A percentile compares a stretch with the other conserved stretches of the same genome.
Evolutionary conservation across 2,329 filamentous ascomycete species (phyloP).

Genomic region (Thielaviopsis punctulata): DNA sequence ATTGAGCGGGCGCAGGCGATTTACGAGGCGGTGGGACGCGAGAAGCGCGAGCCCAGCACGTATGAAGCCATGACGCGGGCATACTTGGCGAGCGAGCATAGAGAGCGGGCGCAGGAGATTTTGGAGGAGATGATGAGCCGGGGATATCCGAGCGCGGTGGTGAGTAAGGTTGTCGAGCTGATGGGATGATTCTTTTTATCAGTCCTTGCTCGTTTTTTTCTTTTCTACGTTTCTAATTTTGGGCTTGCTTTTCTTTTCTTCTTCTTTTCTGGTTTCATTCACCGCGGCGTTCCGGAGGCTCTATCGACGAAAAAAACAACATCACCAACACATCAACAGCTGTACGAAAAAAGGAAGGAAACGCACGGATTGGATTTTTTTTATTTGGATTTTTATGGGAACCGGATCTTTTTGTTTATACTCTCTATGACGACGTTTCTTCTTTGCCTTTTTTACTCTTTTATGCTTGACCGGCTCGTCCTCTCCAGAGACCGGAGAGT

Average conservation of each 20-base stretch:
- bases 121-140: slow-evolving; percentile 81
- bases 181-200: slow-evolving; percentile 31
- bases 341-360: slow-evolving; percentile 11
- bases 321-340: too few species aligned
- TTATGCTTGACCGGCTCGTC: too few species aligned
- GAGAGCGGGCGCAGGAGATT: slow-evolving; percentile 55
- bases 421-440: not conserved
- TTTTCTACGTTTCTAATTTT: not conserved
- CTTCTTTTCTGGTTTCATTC: not conserved
- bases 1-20: slow-evolving; percentile 62
- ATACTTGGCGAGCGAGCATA: slow-evolving; percentile 69
- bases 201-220: not conserved
- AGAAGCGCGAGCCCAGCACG: slow-evolving; percentile 84
- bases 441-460: not conserved
- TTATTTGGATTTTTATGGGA: not conserved
- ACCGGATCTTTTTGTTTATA: not conserved
- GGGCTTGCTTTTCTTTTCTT: not conserved
- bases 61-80: slow-evolving; percentile 98
- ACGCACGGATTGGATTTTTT: slow-evolving; percentile 5
- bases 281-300: slow-evolving; percentile 8
- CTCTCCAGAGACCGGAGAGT: too few species aligned
- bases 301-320: slow-evolving; percentile 8
- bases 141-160: slow-evolving; percentile 81
- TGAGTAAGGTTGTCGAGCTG: slow-evolving; percentile 84
- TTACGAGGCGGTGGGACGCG: slow-evolving; percentile 59